These are phyloP conservation scores for Nemania sp. DNA, from an alignment of 2,329 filamentous ascomycete species.

Conservation along the genomic window DNA sequence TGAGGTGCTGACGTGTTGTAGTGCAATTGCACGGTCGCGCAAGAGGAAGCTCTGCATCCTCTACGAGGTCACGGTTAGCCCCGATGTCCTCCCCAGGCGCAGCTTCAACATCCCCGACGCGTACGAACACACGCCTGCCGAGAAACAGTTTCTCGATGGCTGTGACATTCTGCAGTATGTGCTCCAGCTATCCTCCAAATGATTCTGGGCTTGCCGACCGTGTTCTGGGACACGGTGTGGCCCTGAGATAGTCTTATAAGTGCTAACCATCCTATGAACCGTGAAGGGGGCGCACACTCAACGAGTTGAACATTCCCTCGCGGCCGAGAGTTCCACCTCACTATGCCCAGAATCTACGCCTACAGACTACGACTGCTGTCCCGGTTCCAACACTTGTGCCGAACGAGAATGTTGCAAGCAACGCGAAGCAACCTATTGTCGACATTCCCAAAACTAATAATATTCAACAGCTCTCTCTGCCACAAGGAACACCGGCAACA, in stretches of 20 bases:
- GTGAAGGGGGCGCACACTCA: slow-evolving; percentile 61
- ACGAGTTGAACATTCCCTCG: slow-evolving; percentile 65
- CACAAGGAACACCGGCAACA: slow-evolving; percentile 28
- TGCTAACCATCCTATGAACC: slow-evolving; percentile 48
- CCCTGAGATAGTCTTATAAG: slow-evolving; percentile 29
- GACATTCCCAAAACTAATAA: slow-evolving; percentile 29
- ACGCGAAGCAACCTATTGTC: slow-evolving; percentile 38
- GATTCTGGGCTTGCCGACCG: slow-evolving; percentile 22
- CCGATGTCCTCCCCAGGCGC: slow-evolving; percentile 70
- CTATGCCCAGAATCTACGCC: slow-evolving; percentile 43
- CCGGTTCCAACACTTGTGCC: slow-evolving; percentile 29
- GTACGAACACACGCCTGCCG: slow-evolving; percentile 63
- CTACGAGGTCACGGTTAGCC: slow-evolving; percentile 81
- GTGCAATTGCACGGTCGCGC: slow-evolving; percentile 82
- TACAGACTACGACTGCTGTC: slow-evolving; percentile 28
- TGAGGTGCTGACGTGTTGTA: slow-evolving; percentile 60
- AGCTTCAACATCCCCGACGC: slow-evolving; percentile 69
- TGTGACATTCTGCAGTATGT: slow-evolving; percentile 72
- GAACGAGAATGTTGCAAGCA: slow-evolving; percentile 35
- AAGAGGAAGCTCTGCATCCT: slow-evolving; percentile 93
- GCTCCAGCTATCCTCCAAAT: slow-evolving; percentile 6
- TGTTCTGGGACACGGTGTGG: slow-evolving; percentile 23
- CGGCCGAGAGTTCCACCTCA: slow-evolving; percentile 61
- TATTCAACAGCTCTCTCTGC: slow-evolving; percentile 27
- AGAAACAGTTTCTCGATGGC: slow-evolving; percentile 67